Base-by-base conservation (phyloP, 805 yeast species). In the Alloascoidea africana region DNA sequence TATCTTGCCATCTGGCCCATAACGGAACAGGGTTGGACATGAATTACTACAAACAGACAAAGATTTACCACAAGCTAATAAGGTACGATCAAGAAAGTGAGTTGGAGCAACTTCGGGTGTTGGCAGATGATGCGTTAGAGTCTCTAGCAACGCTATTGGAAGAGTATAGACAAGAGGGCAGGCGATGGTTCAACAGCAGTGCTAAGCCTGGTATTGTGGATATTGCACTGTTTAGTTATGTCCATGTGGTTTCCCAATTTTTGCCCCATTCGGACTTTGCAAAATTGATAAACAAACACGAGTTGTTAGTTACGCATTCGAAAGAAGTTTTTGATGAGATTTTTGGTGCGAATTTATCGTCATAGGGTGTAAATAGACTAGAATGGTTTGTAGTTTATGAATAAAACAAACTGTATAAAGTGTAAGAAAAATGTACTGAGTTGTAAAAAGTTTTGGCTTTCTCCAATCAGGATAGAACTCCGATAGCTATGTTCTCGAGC, bases 401-500 rank as follows among this genome's bases (percentile, higher is more conserved):
- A n/a, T n/a, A n/a, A n/a, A n/a, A n/a, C n/a, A n/a, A n/a, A n/a
- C n/a, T n/a, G n/a, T n/a, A n/a, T n/a, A n/a, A n/a, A n/a, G n/a
- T n/a, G n/a, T n/a, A n/a, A n/a, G n/a, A n/a, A n/a, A n/a, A n/a
- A n/a, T n/a, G n/a, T n/a, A n/a, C n/a, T n/a, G n/a, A n/a, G n/a
- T n/a, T n/a, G n/a, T n/a, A n/a, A n/a, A n/a, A n/a, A n/a, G n/a
- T n/a, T n/a, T n/a, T n/a, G n/a, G n/a, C n/a, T n/a, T n/a, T n/a
- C n/a, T n/a, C n/a, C n/a, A n/a, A n/a, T n/a, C n/a, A n/a, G n/a
- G n/a, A n/a, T n/a, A n/a, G n/a, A n/a, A n/a, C n/a, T 42, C 52
- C 18, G 59, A 55, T 49, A 40, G 41, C 17, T 45, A 46, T 5
- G 68, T 68, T 8, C 55, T 62, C 27, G 63, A 61, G 42, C 40